Evolutionary conservation across 2,329 filamentous ascomycete genomes (phyloP), one percentile per base, ranked within the genome.

Genomic region (Berkeleyomyces rouxiae): DNA sequence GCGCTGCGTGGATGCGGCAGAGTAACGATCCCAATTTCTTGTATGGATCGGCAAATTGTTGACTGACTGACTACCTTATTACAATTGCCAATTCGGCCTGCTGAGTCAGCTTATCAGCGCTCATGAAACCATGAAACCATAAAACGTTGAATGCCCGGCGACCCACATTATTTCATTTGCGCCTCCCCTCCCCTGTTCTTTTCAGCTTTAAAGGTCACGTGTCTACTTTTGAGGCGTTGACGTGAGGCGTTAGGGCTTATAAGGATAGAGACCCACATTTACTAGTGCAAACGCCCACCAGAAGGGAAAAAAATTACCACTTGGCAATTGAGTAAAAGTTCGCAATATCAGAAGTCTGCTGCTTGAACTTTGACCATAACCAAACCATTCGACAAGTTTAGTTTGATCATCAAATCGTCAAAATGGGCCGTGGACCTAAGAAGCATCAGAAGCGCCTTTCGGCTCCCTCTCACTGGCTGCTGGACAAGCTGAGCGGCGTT

Each of bases 381-480:
- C 64, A 62, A 63, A 65, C 64, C 64, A 64, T 61, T 55, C 61
- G 60, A 64, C 60, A 64, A 65, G 62, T 65, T 63, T 65, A 65
- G 62, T 65, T 63, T 65, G 65, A 65, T 61, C 61, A 72, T 69
- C 70, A 72, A 53, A 65, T 65, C 63, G 74, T 72, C 72, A 84
- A 74, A 72, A 85, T 85, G 82, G 81, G 79, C 74, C 79, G 82
- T 75, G 82, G 82, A 82, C 82, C 79, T 80, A 95, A 93, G 85
- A 96, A 96, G 88, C 93, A 99, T 82, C 92, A 97, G 81, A 97
- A 99, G 91, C 91, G 93, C 84, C 85, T 97, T 77, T 93, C 88
- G 81, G 93, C 93, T 77, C 93, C 93, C 76, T 95, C 88, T 78
- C 93, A 97, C 87, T 99, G 93, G 93, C 89, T 99, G 77, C 84